Base-by-base conservation (phyloP, 2,329 filamentous ascomycete genomes). In the Sclerotinia sclerotiorum region DNA sequence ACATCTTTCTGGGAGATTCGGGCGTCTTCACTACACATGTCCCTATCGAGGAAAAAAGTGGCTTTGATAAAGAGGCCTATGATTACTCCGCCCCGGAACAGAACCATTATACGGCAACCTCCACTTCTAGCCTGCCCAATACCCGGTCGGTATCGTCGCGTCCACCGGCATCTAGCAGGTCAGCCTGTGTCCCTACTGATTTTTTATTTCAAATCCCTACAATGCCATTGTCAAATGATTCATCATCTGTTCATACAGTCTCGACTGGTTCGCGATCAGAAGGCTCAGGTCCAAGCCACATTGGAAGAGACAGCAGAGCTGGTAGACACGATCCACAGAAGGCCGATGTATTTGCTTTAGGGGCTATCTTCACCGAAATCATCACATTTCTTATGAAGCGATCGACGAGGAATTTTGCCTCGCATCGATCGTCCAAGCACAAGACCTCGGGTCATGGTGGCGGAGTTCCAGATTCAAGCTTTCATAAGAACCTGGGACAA, bases 261-360 rank as follows among this genome's bases (percentile, higher is more conserved):
- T 71, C 71, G 24, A 72, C 71, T 29, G 57, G 62, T 29, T 69
- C 67, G 13, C 48, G 51, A 61, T 39, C 61, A 27, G 46, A 65
- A 42, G 56, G 39, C 21, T 21, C 35, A 42, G 21, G 51, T 27
- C 42, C 19, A 19, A 42, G 32, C 13, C 58, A 65, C 19, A 52
- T 24, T 3, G 60, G 21, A 48, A 21, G 42, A 21, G n/a, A 48
- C 46, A 80, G 32, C 80, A 62, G 42, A 24, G 42, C 81, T 1
- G 48, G 56, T 35, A 81, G 82, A 48, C 79, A 84, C 24, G 82
- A 85, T 71, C 82, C 84, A 4, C 85, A 86, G 71, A 84, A 85
- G 70, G 86, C 88, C 56, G 91, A 93, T 76, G 81, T 93, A 27
- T 94, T 90, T 79, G 91, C 89, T 3, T 81, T 93, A 1, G 90